A percentile compares a stretch with the other conserved stretches of the same genome.
These are phyloP conservation scores for Iris macrosiphon DNA, from an alignment of 106 monocot species.

Conservation along the genomic window DNA sequence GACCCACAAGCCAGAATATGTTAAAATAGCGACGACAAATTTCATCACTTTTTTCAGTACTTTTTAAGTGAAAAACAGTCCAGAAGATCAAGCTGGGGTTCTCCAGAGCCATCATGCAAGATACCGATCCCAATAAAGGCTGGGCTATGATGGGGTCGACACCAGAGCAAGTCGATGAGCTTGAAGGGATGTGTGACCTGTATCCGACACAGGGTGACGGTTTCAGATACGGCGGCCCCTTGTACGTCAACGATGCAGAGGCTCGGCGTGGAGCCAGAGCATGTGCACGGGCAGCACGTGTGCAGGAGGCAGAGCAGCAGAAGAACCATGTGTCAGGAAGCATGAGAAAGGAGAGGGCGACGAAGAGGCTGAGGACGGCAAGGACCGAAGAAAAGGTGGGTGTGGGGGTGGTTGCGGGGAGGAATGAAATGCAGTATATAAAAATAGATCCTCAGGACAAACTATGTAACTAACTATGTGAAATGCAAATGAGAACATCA, in stretches of 20 bases:
- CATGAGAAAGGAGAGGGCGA: slow-evolving; percentile 20
- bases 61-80: slow-evolving; percentile 28
- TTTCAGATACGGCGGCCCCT: slow-evolving; percentile 16
- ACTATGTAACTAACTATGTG: too few species aligned
- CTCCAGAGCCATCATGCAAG: slow-evolving; percentile 45
- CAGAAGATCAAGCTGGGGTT: slow-evolving; percentile 42
- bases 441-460: too few species aligned
- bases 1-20: slow-evolving; percentile 89
- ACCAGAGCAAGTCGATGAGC: slow-evolving; percentile 5
- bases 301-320: slow-evolving; percentile 3
- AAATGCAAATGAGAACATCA: too few species aligned
- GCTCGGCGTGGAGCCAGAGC: slow-evolving; percentile 47
- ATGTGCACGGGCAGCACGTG: slow-evolving; percentile 26
- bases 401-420: neutral
- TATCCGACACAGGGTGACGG: slow-evolving; percentile 5
- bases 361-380: neutral
- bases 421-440: too few species aligned
- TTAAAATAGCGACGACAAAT: too few species aligned
- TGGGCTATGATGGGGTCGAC: slow-evolving; percentile 12
- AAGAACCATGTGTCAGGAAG: neutral
- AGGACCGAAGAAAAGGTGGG: neutral
- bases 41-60: too few species aligned
- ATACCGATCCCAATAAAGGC: slow-evolving; percentile 4
- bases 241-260: slow-evolving; percentile 23
- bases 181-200: slow-evolving; percentile 3